These are phyloP conservation scores for Thuidium tamariscinum DNA, from an alignment of 225 moss, liverwort and hornwort species.

Conservation along the genomic window DNA sequence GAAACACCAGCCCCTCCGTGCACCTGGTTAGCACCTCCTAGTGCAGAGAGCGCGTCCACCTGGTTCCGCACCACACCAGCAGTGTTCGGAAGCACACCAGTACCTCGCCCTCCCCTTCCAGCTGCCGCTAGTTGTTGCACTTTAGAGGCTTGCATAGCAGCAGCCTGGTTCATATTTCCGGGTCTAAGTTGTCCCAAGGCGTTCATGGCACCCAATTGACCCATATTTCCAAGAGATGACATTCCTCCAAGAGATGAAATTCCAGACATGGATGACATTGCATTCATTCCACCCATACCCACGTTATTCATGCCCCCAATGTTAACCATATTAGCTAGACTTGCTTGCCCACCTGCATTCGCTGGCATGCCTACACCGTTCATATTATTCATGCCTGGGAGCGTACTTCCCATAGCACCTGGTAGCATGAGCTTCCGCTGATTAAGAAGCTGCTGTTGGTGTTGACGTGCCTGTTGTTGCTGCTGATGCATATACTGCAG, in stretches of 20 bases:
- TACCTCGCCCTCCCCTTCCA: conserved; percentile 58
- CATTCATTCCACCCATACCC: conserved; percentile 52
- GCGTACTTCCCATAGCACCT: conserved; percentile 49
- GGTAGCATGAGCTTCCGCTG: conserved; percentile 84
- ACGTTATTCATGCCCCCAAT: conserved; percentile 64
- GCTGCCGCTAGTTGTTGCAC: conserved; percentile 46
- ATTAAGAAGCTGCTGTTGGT: conserved; percentile 45
- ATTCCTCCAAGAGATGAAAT: conserved; percentile 86
- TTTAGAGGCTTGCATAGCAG: conserved; percentile 53
- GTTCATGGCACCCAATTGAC: conserved; percentile 59
- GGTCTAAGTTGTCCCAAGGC: conserved; percentile 79
- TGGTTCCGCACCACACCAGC: conserved; percentile 49
- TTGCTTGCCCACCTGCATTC: conserved; percentile 38
- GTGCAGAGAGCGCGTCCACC: conserved; percentile 60
- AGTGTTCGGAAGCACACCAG: conserved; percentile 35
- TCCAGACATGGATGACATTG: conserved; percentile 57
- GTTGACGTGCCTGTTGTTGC: conserved; percentile 52
- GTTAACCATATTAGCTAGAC: conserved; percentile 39
- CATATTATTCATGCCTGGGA: conserved; percentile 56
- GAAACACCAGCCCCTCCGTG: conserved; percentile 53
- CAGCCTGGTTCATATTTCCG: conserved; percentile 44
- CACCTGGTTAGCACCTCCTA: conserved; percentile 60
- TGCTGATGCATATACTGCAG: conserved; percentile 63
- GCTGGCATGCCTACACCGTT: conserved; percentile 40
- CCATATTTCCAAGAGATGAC: conserved; percentile 78